Conservation (phyloP, 1,139 yeast species). For the Debaryomyces fabryi region DNA sequence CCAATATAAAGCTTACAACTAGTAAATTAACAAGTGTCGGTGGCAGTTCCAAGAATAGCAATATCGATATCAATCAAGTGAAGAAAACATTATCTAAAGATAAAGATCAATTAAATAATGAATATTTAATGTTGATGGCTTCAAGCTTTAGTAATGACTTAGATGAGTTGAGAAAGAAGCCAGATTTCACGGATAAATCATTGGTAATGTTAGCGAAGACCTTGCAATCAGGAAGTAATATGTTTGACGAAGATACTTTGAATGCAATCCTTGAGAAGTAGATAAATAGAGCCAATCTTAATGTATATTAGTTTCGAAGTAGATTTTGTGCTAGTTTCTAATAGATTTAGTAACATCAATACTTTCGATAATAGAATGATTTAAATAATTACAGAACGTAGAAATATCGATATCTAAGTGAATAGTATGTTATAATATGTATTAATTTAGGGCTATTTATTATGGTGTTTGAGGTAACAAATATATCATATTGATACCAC, state of each 20-base stretch:
- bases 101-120: conserved; percentile 48
- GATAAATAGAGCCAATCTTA: neutral
- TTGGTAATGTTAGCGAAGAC: conserved; percentile 64
- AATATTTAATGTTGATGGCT: conserved; percentile 60
- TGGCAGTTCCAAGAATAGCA: conserved; percentile 13
- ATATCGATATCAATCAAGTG: conserved; percentile 26
- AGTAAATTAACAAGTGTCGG: conserved; percentile 5
- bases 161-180: conserved; percentile 62
- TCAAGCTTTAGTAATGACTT: conserved; percentile 63
- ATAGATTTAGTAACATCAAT: neutral
- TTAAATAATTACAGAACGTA: neutral
- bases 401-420: neutral
- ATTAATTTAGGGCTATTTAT: neutral
- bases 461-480: too few species aligned
- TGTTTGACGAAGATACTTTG: conserved; percentile 66
- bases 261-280: conserved; percentile 31
- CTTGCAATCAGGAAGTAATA: conserved; percentile 64
- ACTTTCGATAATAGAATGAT: neutral
- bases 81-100: conserved; percentile 28
- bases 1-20: conserved; percentile 30
- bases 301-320: conserved; percentile 2
- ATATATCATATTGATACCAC: neutral
- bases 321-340: neutral
- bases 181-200: conserved; percentile 63
- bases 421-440: neutral